These are phyloP conservation scores for Moringa oleifera DNA, from an alignment of 345 rosid species.

Conservation along the genomic window DNA sequence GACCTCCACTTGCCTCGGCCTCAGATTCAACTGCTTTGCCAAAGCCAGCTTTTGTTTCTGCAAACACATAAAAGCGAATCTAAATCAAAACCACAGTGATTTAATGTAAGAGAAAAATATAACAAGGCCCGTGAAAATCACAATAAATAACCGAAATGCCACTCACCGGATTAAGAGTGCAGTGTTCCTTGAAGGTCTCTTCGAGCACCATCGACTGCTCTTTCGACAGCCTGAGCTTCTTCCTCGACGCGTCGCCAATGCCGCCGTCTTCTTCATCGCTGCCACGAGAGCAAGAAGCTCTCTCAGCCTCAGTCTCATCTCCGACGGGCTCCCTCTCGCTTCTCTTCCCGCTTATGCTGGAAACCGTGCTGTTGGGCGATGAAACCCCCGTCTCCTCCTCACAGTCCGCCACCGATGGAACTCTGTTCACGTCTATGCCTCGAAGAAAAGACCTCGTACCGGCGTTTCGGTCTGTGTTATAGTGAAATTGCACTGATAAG, in stretches of 20 bases:
- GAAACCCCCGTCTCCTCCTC: constrained; percentile 59
- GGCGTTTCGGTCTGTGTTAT: constrained; percentile 45
- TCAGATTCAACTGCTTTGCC: constrained; percentile 71
- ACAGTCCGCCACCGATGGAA: constrained; percentile 34
- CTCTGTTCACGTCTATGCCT: constrained; percentile 62
- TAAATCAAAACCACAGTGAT: constrained; percentile 1
- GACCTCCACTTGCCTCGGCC: constrained; percentile 85
- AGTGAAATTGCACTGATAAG: too few species aligned
- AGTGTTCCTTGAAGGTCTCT: constrained; percentile 79
- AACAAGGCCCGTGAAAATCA: neutral
- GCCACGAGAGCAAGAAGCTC: constrained; percentile 61
- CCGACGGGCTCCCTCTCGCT: constrained; percentile 53
- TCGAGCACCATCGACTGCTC: constrained; percentile 80
- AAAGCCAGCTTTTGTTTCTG: constrained; percentile 80
- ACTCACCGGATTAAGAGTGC: constrained; percentile 89
- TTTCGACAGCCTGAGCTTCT: constrained; percentile 76
- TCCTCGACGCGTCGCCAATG: constrained; percentile 59
- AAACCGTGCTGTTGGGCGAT: constrained; percentile 80
- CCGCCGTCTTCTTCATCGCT: constrained; percentile 75
- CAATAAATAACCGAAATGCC: constrained; percentile 23
- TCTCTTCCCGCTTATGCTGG: constrained; percentile 76
- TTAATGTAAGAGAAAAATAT: neutral
- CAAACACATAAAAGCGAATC: constrained; percentile 5
- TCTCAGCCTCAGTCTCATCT: constrained; percentile 58
- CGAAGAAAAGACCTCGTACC: constrained; percentile 44